These are phyloP conservation scores for Trichoderma arundinaceum DNA, from an alignment of 2,329 filamentous ascomycete genomes.

Conservation along the genomic window DNA sequence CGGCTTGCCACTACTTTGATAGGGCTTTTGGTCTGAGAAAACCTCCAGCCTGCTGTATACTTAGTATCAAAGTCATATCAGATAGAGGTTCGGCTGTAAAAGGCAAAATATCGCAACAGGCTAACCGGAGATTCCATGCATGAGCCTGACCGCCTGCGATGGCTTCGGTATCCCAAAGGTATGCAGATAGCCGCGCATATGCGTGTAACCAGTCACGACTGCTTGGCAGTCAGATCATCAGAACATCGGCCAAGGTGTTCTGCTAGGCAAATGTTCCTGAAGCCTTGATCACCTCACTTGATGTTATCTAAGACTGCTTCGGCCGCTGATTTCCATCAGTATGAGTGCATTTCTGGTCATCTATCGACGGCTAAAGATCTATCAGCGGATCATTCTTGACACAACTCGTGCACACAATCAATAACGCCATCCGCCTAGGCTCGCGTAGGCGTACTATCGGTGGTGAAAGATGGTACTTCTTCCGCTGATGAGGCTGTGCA, in stretches of 20 bases:
- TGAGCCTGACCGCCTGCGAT: neutral
- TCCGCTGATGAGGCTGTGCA: slow-evolving; percentile 22
- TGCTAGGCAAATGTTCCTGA: neutral
- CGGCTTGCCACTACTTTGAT: too few species aligned
- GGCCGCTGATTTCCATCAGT: neutral
- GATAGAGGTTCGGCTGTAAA: too few species aligned
- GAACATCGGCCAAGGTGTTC: neutral
- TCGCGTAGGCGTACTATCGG: neutral
- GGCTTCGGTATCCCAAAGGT: neutral
- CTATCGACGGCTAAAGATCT: neutral
- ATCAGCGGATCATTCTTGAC: neutral
- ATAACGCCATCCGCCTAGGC: slow-evolving; percentile 5
- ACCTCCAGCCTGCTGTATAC: too few species aligned
- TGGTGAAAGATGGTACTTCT: slow-evolving; percentile 13
- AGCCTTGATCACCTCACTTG: neutral
- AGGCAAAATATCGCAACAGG: neutral
- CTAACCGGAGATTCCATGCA: neutral
- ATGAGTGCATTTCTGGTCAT: neutral
- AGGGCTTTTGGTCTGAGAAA: too few species aligned
- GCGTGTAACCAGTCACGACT: neutral
- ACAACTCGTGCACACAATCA: neutral
- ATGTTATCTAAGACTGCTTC: neutral
- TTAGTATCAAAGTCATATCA: neutral
- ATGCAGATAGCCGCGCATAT: slow-evolving; percentile 6
- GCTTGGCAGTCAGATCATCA: neutral